phyloP scores from a whole-genome alignment of 2,329 filamentous ascomycete genomes.

The Chrysosphaeria jannelii region DNA sequence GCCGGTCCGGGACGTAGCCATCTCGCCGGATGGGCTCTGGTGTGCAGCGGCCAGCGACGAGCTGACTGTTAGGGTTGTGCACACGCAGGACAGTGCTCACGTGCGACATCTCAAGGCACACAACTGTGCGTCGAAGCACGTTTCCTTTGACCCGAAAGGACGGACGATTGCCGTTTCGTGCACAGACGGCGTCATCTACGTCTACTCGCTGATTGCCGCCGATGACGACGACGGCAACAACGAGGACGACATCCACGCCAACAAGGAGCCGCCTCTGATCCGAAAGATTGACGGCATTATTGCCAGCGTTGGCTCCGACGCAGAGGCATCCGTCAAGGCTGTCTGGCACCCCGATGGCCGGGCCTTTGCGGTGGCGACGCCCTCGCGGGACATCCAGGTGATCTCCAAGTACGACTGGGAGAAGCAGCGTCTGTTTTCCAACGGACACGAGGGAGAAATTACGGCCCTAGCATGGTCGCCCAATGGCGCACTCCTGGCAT shows the following conservation, averaged over 20 bases:
- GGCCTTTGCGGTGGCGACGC: constrained; percentile 63
- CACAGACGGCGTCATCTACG: constrained; percentile 64
- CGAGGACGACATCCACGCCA: neutral
- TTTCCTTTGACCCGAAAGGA: constrained; percentile 62
- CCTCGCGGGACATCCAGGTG: constrained; percentile 56
- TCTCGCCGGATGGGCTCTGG: constrained; percentile 62
- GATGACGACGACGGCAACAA: constrained; percentile 10
- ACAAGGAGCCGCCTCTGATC: constrained; percentile 33
- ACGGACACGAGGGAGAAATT: constrained; percentile 57
- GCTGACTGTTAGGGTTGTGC: constrained; percentile 67
- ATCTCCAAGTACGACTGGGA: constrained; percentile 79
- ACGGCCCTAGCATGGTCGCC: constrained; percentile 80
- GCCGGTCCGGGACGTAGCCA: constrained; percentile 56
- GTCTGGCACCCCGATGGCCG: constrained; percentile 88
- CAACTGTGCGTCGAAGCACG: constrained; percentile 61
- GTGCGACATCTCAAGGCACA: constrained; percentile 63
- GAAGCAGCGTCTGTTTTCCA: constrained; percentile 48
- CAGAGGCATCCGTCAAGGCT: constrained; percentile 42
- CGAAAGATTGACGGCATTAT: constrained; percentile 70
- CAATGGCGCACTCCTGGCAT: constrained; percentile 65
- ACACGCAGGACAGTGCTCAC: constrained; percentile 44
- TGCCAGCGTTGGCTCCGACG: constrained; percentile 43
- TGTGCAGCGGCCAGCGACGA: constrained; percentile 93
- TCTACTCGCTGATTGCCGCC: constrained; percentile 57
- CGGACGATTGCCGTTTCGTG: constrained; percentile 52